These are phyloP conservation scores for Acanthamoeba castellanii DNA, from an alignment of 208 protist genomes.

Conservation along the genomic window DNA sequence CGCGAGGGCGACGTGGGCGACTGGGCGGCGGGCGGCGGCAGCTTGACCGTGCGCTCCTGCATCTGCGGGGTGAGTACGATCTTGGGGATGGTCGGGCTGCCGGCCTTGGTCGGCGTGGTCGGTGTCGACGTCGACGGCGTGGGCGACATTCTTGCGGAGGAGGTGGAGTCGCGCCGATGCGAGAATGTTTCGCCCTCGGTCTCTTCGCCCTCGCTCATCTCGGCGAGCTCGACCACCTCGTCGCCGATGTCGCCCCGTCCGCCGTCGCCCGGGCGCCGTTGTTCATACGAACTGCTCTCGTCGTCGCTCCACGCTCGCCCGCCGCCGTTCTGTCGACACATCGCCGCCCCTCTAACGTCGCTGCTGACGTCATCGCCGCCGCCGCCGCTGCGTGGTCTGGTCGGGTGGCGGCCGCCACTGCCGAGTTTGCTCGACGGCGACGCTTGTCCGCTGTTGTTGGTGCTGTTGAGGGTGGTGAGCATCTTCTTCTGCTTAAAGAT, in stretches of 20 bases:
- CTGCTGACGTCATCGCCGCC: not conserved
- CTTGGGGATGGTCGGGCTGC: not conserved
- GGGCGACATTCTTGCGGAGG: not conserved
- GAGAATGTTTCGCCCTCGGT: not conserved
- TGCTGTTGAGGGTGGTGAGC: constrained; percentile 1
- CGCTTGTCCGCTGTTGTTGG: not conserved
- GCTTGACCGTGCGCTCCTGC: not conserved
- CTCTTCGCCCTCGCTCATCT: constrained; percentile 6
- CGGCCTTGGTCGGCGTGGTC: not conserved
- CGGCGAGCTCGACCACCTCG: constrained; percentile 19
- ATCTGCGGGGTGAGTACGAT: not conserved
- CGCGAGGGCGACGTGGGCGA: not conserved
- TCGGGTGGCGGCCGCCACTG: not conserved
- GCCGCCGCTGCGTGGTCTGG: not conserved
- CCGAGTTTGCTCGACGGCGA: not conserved
- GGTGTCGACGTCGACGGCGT: not conserved
- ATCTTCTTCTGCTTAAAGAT: constrained; percentile 35
- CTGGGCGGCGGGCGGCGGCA: not conserved
- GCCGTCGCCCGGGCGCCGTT: not conserved
- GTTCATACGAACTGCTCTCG: not conserved
- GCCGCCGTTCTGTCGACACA: not conserved
- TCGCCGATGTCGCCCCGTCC: not conserved
- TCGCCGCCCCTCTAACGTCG: not conserved
- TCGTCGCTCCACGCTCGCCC: not conserved
- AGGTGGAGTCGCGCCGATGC: not conserved